Conservation (phyloP, 805 yeast genomes). For the Metschnikowia orientalis region DNA sequence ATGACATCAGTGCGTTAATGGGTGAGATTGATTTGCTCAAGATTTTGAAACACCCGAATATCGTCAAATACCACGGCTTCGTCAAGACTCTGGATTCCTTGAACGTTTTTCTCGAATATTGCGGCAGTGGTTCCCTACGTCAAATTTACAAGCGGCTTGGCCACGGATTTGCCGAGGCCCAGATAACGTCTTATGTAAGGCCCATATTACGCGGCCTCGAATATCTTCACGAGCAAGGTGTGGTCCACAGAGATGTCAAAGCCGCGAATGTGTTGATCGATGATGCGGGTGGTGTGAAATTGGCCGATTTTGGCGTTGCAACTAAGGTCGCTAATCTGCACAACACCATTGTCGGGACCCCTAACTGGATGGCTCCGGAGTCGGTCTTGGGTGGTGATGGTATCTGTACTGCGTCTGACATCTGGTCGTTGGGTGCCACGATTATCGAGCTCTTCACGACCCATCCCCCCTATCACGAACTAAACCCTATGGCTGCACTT, state of each 20-base stretch:
- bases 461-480: conserved; percentile 78
- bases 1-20: conserved; percentile 46
- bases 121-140: conserved; percentile 61
- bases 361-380: conserved; percentile 99
- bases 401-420: conserved; percentile 82
- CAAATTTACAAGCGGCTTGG: conserved; percentile 45
- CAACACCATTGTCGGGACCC: conserved; percentile 68
- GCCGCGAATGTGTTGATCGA: conserved; percentile 21
- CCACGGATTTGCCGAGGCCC: conserved; percentile 51
- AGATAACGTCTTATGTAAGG: conserved; percentile 44
- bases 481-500: conserved; percentile 71
- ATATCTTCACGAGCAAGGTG: conserved; percentile 67
- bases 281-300: conserved; percentile 16
- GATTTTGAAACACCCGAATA: conserved; percentile 50
- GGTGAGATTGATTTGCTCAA: conserved; percentile 65
- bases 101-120: conserved; percentile 55
- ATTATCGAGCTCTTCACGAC: conserved; percentile 82
- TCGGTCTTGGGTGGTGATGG: conserved; percentile 76
- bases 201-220: conserved; percentile 48
- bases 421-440: conserved; percentile 95
- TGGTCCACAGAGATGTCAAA: conserved; percentile 83
- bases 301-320: conserved; percentile 75
- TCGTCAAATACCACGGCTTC: conserved; percentile 54
- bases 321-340: conserved; percentile 43
- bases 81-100: conserved; percentile 50